phyloP scores from a whole-genome alignment of 1,284 basidiomycete species.

The Apiotrichum akiyoshidainum region DNA sequence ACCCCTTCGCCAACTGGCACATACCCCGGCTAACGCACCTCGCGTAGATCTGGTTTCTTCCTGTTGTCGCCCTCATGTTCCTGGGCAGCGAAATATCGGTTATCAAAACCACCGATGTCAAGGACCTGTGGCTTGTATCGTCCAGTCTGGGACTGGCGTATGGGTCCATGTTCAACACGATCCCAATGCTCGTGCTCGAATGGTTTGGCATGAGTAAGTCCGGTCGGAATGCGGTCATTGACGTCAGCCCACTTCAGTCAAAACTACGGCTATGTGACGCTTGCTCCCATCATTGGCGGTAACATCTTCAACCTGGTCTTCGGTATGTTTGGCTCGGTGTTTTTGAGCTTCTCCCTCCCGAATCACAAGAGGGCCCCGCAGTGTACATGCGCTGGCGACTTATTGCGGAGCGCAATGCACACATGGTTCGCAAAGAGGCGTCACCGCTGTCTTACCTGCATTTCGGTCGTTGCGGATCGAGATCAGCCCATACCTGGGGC shows the following conservation, averaged over 20 bases:
- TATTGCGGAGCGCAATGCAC: neutral
- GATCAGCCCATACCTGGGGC: neutral
- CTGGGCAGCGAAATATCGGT: slow-evolving; percentile 66
- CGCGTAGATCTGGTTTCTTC: slow-evolving; percentile 59
- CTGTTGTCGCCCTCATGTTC: slow-evolving; percentile 64
- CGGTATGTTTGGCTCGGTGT: slow-evolving; percentile 51
- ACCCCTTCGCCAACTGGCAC: neutral
- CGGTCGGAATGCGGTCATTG: slow-evolving; percentile 1
- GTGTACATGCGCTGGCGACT: neutral
- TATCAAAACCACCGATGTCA: slow-evolving; percentile 60
- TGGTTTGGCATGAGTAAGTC: slow-evolving; percentile 76
- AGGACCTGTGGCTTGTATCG: slow-evolving; percentile 71
- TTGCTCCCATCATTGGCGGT: slow-evolving; percentile 74
- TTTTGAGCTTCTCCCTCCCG: too few species aligned
- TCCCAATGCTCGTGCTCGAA: slow-evolving; percentile 73
- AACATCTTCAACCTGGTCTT: slow-evolving; percentile 83
- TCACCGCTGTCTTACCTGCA: neutral
- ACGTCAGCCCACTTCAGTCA: slow-evolving; percentile 52
- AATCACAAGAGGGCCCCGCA: neutral
- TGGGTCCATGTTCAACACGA: slow-evolving; percentile 71
- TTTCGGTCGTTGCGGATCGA: neutral
- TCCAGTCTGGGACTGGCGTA: slow-evolving; percentile 69
- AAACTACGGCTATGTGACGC: slow-evolving; percentile 79
- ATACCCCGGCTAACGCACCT: neutral
- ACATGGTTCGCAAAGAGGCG: neutral